Base-by-base conservation (phyloP, 2,329 filamentous ascomycete species). In the Rugonectria rugulosa region DNA sequence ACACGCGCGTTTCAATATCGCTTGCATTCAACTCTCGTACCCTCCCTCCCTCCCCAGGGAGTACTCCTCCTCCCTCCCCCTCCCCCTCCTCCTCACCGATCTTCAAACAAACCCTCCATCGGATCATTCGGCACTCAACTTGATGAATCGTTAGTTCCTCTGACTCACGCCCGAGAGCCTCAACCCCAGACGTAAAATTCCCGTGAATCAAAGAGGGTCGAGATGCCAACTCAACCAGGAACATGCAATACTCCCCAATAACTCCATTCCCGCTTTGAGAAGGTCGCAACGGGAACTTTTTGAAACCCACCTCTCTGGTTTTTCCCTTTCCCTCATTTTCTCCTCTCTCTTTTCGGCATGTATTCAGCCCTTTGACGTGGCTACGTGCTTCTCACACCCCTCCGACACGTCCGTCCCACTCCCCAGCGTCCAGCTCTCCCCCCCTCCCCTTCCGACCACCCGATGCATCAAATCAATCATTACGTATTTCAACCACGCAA, bases 251-350 rank as follows among this genome's bases (percentile, higher is more conserved):
- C 27, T 48, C 14, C n/a, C n/a, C 53, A 34, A n/a, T 21, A 15
- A 24, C 17, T 37, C 34, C 20, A 27, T 19, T 27, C n/a, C 64
- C 61, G 26, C 53, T 64, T 67, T 66, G 32, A 67, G 63, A 67
- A 67, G 65, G 65, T 67, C 61, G 50, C 34, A 64, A 37, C 46
- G 46, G 53, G 42, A 51, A 40, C 46, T 56, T 56, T 55, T n/a
- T n/a, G n/a, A n/a, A n/a, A n/a, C n/a, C n/a, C n/a, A n/a, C n/a
- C n/a, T n/a, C n/a, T n/a, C n/a, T n/a, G n/a, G n/a, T n/a, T n/a
- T n/a, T n/a, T n/a, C n/a, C n/a, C n/a, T n/a, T n/a, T n/a, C n/a
- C n/a, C n/a, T n/a, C n/a, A n/a, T n/a, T n/a, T n/a, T n/a, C n/a
- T n/a, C n/a, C n/a, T n/a, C n/a, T n/a, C n/a, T n/a, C n/a, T n/a